Conservation (phyloP, 2,329 filamentous ascomycete species). For the Talaromyces sp. region DNA sequence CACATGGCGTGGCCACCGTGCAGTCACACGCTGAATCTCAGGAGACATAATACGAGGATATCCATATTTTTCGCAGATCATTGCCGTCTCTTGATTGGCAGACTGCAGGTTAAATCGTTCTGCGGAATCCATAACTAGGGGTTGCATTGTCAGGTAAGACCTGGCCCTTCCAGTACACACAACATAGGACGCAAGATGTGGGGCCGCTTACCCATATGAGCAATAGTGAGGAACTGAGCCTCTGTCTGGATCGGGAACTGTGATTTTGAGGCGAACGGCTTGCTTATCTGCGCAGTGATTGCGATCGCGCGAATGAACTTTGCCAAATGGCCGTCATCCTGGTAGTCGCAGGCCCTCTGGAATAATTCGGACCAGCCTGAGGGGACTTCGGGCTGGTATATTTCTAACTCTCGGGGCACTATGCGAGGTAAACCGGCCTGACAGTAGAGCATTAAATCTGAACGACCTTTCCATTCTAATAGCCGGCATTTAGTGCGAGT, state of each 20-base stretch:
- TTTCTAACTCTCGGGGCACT: conserved; percentile 6
- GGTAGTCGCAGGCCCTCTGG: conserved; percentile 16
- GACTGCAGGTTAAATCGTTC: conserved; percentile 18
- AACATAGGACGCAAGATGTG: background rate
- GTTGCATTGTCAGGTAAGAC: background rate
- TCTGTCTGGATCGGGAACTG: conserved; percentile 7
- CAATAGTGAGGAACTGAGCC: conserved; percentile 13
- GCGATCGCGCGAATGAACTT: conserved; percentile 19
- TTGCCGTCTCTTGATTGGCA: conserved; percentile 9
- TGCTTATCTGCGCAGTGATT: conserved; percentile 8
- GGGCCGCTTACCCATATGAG: conserved; percentile 18
- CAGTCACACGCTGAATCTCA: conserved; percentile 18
- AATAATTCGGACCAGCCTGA: conserved; percentile 16
- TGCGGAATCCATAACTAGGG: conserved; percentile 14
- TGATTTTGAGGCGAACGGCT: background rate
- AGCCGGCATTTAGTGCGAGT: conserved; percentile 11
- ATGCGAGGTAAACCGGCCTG: conserved; percentile 10
- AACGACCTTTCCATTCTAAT: conserved; percentile 21
- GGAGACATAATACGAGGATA: conserved; percentile 13
- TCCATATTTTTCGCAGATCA: conserved; percentile 14
- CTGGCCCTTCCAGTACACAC: background rate
- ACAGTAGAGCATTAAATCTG: conserved; percentile 19
- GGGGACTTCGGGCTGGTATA: conserved; percentile 6
- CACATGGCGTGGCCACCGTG: conserved; percentile 20
- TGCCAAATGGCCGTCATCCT: conserved; percentile 18